Percentiles rank a stretch among this genome's conserved stretches.
These are phyloP conservation scores for Crucibulum parvulum DNA, from an alignment of 1,284 basidiomycete species.

Conservation along the genomic window DNA sequence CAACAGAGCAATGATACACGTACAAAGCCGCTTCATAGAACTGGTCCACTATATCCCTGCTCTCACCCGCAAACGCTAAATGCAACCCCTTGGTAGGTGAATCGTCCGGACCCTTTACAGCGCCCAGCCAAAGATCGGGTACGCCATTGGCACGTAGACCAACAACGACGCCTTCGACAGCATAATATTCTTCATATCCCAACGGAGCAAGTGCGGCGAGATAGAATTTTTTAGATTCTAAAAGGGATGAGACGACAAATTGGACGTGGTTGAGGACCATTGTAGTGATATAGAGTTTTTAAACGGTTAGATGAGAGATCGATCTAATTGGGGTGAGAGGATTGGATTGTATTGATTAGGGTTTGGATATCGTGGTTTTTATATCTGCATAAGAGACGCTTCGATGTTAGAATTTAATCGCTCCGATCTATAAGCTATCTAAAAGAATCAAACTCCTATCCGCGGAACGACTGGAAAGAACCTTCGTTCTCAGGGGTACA, in stretches of 20 bases:
- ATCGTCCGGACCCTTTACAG: not conserved
- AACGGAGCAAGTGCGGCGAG: constrained; percentile 9
- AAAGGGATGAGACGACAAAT: constrained; percentile 5
- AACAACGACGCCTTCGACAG: not conserved
- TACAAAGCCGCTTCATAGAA: constrained; percentile 10
- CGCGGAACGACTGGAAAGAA: no score
- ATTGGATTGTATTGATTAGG: no score
- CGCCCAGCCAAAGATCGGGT: constrained; percentile 7
- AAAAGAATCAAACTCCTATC: no score
- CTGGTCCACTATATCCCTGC: constrained; percentile 7
- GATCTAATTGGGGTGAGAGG: no score
- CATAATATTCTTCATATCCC: constrained; percentile 6
- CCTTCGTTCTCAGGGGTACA: no score
- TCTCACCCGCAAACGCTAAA: constrained; percentile 7
- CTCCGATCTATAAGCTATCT: no score
- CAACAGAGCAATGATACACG: not conserved
- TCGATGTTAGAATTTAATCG: no score
- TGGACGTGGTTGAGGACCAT: constrained; percentile 5
- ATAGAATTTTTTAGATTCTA: constrained; percentile 7
- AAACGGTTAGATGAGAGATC: no score
- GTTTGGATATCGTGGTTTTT: no score
- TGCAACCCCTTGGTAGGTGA: constrained; percentile 3
- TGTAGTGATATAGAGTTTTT: no score
- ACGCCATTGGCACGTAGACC: not conserved
- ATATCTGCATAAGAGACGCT: no score